Conservation (phyloP, 2,329 filamentous ascomycete genomes). For the Coniochaeta ligniaria region DNA sequence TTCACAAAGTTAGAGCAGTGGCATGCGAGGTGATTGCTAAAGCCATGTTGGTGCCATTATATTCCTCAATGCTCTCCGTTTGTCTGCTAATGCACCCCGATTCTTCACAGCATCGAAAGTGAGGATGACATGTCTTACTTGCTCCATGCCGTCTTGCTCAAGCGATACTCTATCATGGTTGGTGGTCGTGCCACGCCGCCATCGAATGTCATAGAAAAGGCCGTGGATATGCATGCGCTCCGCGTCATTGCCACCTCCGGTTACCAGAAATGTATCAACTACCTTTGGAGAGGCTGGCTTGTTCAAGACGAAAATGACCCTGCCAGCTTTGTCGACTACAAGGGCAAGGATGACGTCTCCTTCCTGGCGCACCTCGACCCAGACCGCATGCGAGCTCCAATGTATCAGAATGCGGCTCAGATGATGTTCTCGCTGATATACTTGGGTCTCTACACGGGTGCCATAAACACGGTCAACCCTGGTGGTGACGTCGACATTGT, state of each 20-base stretch:
- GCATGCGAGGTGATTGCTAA: conserved; percentile 94
- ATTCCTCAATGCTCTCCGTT: background rate
- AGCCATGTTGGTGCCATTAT: conserved; percentile 39
- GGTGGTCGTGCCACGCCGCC: conserved; percentile 66
- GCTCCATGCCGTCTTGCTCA: conserved; percentile 74
- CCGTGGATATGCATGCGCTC: conserved; percentile 86
- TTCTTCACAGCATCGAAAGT: conserved; percentile 60
- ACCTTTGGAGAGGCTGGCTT: conserved; percentile 93
- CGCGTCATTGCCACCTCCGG: conserved; percentile 84
- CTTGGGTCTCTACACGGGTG: conserved; percentile 76
- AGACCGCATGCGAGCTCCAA: conserved; percentile 84
- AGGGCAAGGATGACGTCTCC: conserved; percentile 67
- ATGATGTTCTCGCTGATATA: conserved; percentile 79
- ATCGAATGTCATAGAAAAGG: conserved; percentile 85
- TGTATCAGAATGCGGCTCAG: conserved; percentile 88
- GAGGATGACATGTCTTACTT: conserved; percentile 77
- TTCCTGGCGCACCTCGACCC: conserved; percentile 85
- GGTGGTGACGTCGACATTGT: conserved; percentile 76
- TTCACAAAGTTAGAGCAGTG: conserved; percentile 69
- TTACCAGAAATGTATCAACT: conserved; percentile 90
- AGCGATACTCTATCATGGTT: conserved; percentile 76
- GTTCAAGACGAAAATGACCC: conserved; percentile 93
- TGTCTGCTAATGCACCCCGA: background rate
- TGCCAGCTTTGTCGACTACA: conserved; percentile 82
- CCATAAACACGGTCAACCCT: conserved; percentile 90